phyloP scores from a whole-genome alignment of 2,329 filamentous ascomycete genomes.

The Exserohilum rostratum region DNA sequence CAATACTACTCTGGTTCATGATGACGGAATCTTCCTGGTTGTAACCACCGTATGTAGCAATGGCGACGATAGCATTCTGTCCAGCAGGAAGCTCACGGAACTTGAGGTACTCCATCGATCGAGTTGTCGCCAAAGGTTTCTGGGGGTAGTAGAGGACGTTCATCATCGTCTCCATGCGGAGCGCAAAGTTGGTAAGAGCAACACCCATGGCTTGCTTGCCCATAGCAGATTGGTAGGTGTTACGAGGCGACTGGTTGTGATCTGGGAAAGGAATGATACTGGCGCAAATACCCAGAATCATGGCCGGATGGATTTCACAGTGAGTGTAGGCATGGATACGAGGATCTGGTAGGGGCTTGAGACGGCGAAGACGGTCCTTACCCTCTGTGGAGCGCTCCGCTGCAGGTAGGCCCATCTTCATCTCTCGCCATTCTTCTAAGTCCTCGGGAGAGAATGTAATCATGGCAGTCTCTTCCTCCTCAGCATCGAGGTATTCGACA shows the following conservation, averaged over 20 bases:
- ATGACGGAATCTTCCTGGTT: slow-evolving; percentile 99
- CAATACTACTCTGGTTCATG: slow-evolving; percentile 99
- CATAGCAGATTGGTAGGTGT: slow-evolving; percentile 99
- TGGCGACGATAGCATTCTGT: slow-evolving; percentile 98
- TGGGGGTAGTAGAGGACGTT: slow-evolving; percentile 99
- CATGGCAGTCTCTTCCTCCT: slow-evolving; percentile 98
- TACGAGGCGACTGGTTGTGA: slow-evolving; percentile 98
- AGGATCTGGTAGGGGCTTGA: slow-evolving; percentile 86
- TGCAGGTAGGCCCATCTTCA: slow-evolving; percentile 52
- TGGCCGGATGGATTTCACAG: slow-evolving; percentile 98
- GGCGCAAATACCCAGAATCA: slow-evolving; percentile 97
- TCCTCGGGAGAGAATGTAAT: slow-evolving; percentile 99
- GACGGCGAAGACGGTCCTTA: slow-evolving; percentile 78
- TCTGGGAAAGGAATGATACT: slow-evolving; percentile 99
- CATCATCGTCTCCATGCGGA: slow-evolving; percentile 99
- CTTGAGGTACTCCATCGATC: slow-evolving; percentile 98
- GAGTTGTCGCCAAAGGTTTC: slow-evolving; percentile 92
- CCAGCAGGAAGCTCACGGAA: slow-evolving; percentile 97
- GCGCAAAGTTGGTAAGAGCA: slow-evolving; percentile 94
- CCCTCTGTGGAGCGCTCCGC: slow-evolving; percentile 60
- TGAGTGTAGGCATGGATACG: slow-evolving; percentile 94
- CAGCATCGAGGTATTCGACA: slow-evolving; percentile 94
- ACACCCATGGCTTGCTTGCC: slow-evolving; percentile 99
- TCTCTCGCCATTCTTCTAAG: slow-evolving; percentile 65
- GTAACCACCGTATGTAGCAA: slow-evolving; percentile 96